A percentile compares a stretch with the other conserved stretches of the same genome.
These are phyloP conservation scores for Sequoiadendron giganteum DNA, from an alignment of 75 land plant species.

Conservation along the genomic window DNA sequence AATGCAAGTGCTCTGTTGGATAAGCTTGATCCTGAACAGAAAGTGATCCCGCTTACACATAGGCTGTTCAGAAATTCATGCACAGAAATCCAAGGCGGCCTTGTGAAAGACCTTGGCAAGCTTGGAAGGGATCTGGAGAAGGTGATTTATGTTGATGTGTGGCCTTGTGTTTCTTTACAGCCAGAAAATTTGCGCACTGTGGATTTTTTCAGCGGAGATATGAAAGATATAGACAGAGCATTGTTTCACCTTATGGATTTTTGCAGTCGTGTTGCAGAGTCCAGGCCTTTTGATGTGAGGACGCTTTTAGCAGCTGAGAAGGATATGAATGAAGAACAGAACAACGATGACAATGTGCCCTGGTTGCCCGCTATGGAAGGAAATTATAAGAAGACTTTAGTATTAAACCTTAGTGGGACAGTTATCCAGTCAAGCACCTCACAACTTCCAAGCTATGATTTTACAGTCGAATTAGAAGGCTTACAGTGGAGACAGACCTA, in stretches of 20 bases:
- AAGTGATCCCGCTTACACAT: slow-evolving; percentile 8
- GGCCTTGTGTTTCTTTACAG: slow-evolving; percentile 26
- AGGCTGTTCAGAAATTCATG: slow-evolving; percentile 37
- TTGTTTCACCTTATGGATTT: background rate
- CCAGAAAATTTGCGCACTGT: slow-evolving; percentile 31
- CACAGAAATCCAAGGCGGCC: background rate
- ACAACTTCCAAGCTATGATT: background rate
- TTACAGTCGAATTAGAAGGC: background rate
- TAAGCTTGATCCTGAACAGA: slow-evolving; percentile 15
- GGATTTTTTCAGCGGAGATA: slow-evolving; percentile 19
- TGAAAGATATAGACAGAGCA: slow-evolving; percentile 21
- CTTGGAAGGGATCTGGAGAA: slow-evolving; percentile 24
- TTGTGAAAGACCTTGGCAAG: slow-evolving; percentile 20
- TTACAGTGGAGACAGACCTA: background rate
- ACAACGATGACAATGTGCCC: background rate
- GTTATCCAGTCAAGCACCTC: background rate
- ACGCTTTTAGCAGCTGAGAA: background rate
- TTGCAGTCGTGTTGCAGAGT: background rate
- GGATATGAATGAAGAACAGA: too few relatives aligned
- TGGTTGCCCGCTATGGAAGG: background rate
- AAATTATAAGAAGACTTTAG: background rate
- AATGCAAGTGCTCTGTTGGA: slow-evolving; percentile 31
- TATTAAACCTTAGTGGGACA: background rate
- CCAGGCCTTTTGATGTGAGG: background rate
- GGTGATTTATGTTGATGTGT: slow-evolving; percentile 28